Evolutionary conservation across 2,329 filamentous ascomycete species (phyloP).

Genomic region (Fusarium burgessii): DNA sequence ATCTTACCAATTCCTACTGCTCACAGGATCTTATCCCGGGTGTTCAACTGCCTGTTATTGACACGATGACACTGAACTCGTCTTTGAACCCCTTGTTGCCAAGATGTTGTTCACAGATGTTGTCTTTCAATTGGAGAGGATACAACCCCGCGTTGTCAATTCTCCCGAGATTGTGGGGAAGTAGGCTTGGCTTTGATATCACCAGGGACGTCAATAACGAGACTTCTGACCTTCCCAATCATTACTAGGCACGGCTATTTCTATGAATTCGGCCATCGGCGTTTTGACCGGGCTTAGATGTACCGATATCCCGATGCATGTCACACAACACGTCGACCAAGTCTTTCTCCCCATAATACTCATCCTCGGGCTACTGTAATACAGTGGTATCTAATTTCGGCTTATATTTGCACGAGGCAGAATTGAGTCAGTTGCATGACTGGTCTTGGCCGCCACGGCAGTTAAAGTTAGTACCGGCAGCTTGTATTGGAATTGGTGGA

Average conservation of each 20-base stretch:
- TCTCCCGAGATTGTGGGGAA: neutral
- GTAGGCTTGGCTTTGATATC: neutral
- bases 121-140: neutral
- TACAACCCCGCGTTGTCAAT: neutral
- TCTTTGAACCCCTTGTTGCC: neutral
- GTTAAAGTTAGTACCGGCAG: too few relatives aligned
- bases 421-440: too few relatives aligned
- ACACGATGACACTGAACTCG: neutral
- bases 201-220: neutral
- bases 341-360: too few relatives aligned
- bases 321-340: too few relatives aligned
- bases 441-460: too few relatives aligned
- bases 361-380: too few relatives aligned
- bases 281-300: neutral
- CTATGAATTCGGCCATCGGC: fast-evolving
- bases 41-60: neutral
- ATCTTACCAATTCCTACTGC: neutral
- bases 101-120: neutral
- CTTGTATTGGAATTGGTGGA: too few relatives aligned
- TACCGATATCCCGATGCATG: slow-evolving; percentile 9
- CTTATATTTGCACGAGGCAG: too few relatives aligned
- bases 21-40: neutral
- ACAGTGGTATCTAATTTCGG: too few relatives aligned
- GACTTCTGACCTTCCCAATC: neutral
- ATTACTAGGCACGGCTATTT: neutral